phyloP scores from a whole-genome alignment of 73 alveolate species.

The Blepharisma stoltei region DNA sequence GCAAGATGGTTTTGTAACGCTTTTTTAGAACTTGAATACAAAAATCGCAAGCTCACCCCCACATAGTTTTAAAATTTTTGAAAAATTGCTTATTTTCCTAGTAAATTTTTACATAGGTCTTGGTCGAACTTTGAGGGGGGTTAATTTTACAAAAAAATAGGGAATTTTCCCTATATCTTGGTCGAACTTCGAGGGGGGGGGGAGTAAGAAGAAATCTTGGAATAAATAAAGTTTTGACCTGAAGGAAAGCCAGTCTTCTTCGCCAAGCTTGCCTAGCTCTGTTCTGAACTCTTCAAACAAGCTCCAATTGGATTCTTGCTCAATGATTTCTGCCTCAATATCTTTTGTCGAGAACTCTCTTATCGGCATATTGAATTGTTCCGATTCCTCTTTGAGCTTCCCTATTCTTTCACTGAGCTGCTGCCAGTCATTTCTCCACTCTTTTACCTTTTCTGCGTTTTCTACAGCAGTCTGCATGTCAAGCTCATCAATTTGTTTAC shows the following conservation, averaged over 20 bases:
- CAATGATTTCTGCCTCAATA: slow-evolving; percentile 81
- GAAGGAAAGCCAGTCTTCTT: slow-evolving; percentile 98
- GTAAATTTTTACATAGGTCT: neutral
- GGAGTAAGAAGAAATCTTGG: slow-evolving; percentile 71
- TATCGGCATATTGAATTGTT: slow-evolving; percentile 83
- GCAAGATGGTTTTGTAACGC: neutral
- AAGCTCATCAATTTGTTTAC: slow-evolving; percentile 87
- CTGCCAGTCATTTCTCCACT: slow-evolving; percentile 90
- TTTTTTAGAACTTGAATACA: too few species aligned
- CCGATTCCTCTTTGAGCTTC: slow-evolving; percentile 84
- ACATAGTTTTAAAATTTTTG: too few species aligned
- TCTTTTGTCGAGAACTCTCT: slow-evolving; percentile 80
- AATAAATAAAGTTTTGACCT: slow-evolving; percentile 88
- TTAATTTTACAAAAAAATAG: neutral
- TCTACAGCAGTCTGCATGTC: slow-evolving; percentile 94
- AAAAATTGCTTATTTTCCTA: too few species aligned
- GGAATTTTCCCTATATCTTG: too few species aligned
- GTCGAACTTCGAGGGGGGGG: too few species aligned
- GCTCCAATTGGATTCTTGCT: slow-evolving; percentile 79
- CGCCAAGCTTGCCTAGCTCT: slow-evolving; percentile 90
- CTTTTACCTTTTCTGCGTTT: slow-evolving; percentile 83
- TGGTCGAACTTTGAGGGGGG: too few species aligned
- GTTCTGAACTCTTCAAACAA: slow-evolving; percentile 91
- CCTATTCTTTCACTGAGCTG: slow-evolving; percentile 77
- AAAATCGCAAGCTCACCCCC: too few species aligned